Evolutionary conservation across 495 filamentous ascomycete species (phyloP).

Genomic region (Glarea lozoyensis): DNA sequence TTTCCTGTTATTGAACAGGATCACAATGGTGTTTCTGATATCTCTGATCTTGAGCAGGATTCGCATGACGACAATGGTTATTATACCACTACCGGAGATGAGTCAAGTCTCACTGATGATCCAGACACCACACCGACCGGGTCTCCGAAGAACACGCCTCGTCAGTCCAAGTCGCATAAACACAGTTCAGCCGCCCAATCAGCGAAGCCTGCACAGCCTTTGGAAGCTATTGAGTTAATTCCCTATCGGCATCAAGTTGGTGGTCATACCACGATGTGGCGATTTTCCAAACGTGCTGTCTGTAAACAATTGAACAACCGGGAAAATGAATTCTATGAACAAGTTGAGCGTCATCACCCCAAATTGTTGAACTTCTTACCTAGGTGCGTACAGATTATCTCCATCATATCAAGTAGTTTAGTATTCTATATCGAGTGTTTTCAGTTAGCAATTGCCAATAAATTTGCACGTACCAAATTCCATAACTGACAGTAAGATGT

Average conservation of each 20-base stretch:
- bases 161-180: conserved; percentile 23
- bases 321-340: conserved; percentile 98
- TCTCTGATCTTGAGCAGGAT: conserved; percentile 28
- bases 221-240: conserved; percentile 91
- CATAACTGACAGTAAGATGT: too few relatives aligned
- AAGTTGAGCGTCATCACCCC: conserved; percentile 80
- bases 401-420: too few relatives aligned
- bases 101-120: conserved; percentile 23
- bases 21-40: conserved; percentile 46
- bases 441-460: too few relatives aligned
- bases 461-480: too few relatives aligned
- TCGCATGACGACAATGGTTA: conserved; percentile 27
- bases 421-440: too few relatives aligned
- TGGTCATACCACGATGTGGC: conserved; percentile 91
- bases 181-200: conserved; percentile 37
- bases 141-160: conserved; percentile 20
- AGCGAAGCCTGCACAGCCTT: conserved; percentile 43
- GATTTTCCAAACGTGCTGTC: conserved; percentile 88
- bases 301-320: conserved; percentile 96
- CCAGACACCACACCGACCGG: conserved; percentile 22
- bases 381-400: conserved; percentile 72
- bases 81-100: conserved; percentile 20
- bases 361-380: conserved; percentile 85
- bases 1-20: conserved; percentile 37
- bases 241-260: conserved; percentile 97